Evolutionary conservation across 169 alveolate genomes (phyloP).

Genomic region (Eimeria necatrix): DNA sequence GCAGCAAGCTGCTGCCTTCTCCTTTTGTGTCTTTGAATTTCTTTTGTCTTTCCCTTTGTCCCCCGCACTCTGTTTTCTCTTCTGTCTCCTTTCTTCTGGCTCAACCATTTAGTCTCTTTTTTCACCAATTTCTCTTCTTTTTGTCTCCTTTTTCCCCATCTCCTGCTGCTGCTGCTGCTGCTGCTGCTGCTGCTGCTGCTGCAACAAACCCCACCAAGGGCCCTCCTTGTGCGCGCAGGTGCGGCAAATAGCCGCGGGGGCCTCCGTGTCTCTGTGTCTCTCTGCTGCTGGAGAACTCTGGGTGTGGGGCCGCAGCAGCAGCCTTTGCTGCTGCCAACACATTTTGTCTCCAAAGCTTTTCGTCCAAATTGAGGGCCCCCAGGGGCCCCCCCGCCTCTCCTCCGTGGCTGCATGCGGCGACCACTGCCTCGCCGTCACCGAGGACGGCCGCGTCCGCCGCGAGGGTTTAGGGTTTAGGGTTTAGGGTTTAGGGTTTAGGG

Average conservation of each 20-base stretch:
- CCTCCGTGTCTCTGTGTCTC: conserved; percentile 82
- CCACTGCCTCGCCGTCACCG: conserved; percentile 68
- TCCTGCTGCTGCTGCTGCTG: neutral
- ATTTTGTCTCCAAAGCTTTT: conserved; percentile 74
- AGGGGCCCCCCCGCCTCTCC: conserved; percentile 79
- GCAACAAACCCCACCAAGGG: neutral
- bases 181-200: neutral
- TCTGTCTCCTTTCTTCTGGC: neutral
- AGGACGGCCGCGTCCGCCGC: conserved; percentile 61
- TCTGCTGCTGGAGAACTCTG: conserved; percentile 83
- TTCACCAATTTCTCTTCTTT: too few relatives aligned
- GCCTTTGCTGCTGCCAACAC: conserved; percentile 59
- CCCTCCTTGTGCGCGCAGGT: conserved; percentile 61
- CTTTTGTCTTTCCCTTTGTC: too few relatives aligned
- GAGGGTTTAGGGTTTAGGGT: too few relatives aligned
- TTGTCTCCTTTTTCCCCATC: neutral
- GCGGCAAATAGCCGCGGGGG: conserved; percentile 83
- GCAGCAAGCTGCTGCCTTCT: neutral
- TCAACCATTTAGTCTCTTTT: neutral
- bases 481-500: neutral
- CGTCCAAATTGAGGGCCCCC: conserved; percentile 80
- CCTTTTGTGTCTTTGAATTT: neutral
- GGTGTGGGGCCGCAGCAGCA: conserved; percentile 83
- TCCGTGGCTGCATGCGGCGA: conserved; percentile 19
- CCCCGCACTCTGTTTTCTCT: too few relatives aligned